A percentile compares a stretch with the other conserved stretches of the same genome.
phyloP scores from a whole-genome alignment of 768 basidiomycete genomes.

The Rubroboletus pulcherrimus region DNA sequence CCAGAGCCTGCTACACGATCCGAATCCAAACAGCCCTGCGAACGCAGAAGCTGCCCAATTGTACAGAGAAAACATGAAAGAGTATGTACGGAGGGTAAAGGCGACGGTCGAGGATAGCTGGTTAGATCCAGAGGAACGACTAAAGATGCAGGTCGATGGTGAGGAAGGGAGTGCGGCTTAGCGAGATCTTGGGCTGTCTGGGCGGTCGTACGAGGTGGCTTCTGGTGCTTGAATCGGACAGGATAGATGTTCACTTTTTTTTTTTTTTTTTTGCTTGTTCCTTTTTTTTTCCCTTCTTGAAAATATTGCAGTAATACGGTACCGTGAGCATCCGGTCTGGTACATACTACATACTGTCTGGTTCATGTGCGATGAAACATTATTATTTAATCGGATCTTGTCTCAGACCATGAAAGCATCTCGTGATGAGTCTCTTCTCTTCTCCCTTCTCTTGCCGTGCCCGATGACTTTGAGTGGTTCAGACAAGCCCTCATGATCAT shows the following conservation, averaged over 20 bases:
- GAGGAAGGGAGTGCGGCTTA: conserved; percentile 14
- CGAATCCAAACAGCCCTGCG: conserved; percentile 96
- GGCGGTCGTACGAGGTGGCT: not conserved
- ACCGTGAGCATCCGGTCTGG: not conserved
- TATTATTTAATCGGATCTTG: not conserved
- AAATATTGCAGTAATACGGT: not conserved
- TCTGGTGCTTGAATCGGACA: conserved; percentile 4
- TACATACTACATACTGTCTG: not conserved
- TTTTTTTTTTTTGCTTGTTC: conserved; percentile 3
- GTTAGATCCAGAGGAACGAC: conserved; percentile 74
- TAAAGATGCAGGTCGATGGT: conserved; percentile 48
- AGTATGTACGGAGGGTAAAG: conserved; percentile 91
- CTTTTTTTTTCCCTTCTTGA: not conserved
- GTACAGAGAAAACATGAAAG: conserved; percentile 97
- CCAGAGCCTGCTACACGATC: conserved; percentile 93
- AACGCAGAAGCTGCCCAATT: conserved; percentile 98
- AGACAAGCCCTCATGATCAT: not conserved
- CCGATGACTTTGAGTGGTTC: not conserved
- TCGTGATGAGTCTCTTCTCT: not conserved
- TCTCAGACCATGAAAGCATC: not conserved
- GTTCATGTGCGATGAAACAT: not conserved
- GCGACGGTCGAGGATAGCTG: conserved; percentile 93
- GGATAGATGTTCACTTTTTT: not conserved
- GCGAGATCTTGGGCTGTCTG: not conserved
- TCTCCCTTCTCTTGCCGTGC: not conserved